Evolutionary conservation across 2,329 filamentous ascomycete species (phyloP), one percentile per base, ranked within the genome.

Genomic region (Sporothrix brasiliensis): DNA sequence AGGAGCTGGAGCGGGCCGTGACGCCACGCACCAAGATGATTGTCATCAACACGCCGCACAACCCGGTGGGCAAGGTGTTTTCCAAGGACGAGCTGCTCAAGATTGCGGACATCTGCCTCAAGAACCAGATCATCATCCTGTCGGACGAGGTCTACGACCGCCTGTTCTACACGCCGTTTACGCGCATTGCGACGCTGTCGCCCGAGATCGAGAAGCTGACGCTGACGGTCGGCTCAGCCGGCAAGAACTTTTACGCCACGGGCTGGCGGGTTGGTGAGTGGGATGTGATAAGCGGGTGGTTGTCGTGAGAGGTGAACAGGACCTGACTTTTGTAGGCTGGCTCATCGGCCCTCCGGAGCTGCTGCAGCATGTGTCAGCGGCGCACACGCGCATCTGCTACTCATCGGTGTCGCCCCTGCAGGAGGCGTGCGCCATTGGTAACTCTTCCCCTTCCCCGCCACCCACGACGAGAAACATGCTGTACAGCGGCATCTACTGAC

Each of bases 171-270:
- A 92, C 93, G 0, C 94, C 94, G 0, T 99, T 98, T 78, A 98
- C 94, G 0, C 88, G 95, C 75, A 91, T 98, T 69, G 92, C 92
- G 30, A 97, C 93, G 0, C 83, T 99, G 21, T 97, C 93, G 0
- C 93, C 94, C 0, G 93, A 97, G 79, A 89, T 98, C 67, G 93
- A 93, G 75, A 88, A 88, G 71, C 86, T 97, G 74, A 98, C 95
- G 4, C 81, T 99, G 65, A 98, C 95, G 0, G 95, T 99, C 41
- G 95, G 95, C 24, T 97, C 93, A 0, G 95, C 93, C 0, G 95
- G 95, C 76, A 99, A 99, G 86, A 96, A 95, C 84, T 99, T 99
- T 81, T 98, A 98, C 78, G 93, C 92, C 70, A 99, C 95, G 0
- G 95, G 95, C 63, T 99, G 95, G 95, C 90, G 95, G 71, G 94